A percentile compares a stretch with the other conserved stretches of the same genome.
Evolutionary conservation across 2,329 filamentous ascomycete species (phyloP).

Genomic region (Didymella pinodella): DNA sequence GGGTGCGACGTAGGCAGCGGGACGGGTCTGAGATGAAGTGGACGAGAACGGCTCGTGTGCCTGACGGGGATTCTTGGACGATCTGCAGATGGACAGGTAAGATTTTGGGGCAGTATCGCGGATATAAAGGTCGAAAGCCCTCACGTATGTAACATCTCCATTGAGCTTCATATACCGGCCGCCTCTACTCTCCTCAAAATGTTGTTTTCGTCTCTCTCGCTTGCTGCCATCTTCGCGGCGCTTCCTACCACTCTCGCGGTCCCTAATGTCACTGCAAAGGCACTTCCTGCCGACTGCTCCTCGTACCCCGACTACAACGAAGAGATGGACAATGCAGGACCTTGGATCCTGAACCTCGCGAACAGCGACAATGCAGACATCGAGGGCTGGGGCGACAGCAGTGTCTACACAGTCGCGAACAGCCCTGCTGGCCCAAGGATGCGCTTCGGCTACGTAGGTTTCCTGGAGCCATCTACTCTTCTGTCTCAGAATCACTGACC

Average conservation of each 20-base stretch:
- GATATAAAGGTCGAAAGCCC: neutral
- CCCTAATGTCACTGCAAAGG: neutral
- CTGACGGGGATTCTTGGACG: neutral
- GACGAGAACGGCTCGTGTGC: neutral
- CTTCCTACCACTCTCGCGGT: neutral
- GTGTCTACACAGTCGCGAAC: neutral
- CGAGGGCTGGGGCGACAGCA: neutral
- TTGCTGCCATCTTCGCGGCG: neutral
- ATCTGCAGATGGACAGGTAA: neutral
- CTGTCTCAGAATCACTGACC: neutral
- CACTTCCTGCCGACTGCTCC: neutral
- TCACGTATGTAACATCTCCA: neutral
- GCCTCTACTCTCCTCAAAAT: neutral
- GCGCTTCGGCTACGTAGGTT: neutral
- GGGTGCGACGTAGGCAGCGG: neutral
- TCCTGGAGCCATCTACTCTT: neutral
- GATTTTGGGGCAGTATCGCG: neutral
- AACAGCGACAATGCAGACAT: constrained; percentile 30
- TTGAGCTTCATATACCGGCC: neutral
- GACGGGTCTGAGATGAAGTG: neutral
- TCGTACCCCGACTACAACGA: constrained; percentile 31
- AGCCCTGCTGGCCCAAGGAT: neutral
- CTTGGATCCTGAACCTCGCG: constrained; percentile 22
- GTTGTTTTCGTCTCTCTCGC: neutral
- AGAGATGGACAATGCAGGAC: constrained; percentile 23